Evolutionary conservation across 2,329 filamentous ascomycete species (phyloP).

Genomic region (Coniochaeta sp.): DNA sequence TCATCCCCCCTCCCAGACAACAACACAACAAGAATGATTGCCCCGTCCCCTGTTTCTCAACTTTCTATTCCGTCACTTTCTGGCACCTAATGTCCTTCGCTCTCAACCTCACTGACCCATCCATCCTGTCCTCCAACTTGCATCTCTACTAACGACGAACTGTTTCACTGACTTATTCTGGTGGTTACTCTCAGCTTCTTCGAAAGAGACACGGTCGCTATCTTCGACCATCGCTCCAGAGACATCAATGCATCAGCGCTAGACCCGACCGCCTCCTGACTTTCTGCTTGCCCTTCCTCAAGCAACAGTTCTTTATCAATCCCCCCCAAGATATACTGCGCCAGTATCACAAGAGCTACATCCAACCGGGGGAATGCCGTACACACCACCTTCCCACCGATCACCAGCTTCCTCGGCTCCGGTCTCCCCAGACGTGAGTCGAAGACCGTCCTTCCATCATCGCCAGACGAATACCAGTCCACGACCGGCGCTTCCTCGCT

Average conservation of each 20-base stretch:
- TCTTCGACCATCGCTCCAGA: background rate
- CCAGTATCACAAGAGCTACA: background rate
- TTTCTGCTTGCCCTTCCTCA: background rate
- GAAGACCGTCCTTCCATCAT: slow-evolving; percentile 50
- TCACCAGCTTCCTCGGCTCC: slow-evolving; percentile 55
- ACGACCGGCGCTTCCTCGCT: slow-evolving; percentile 52
- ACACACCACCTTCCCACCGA: slow-evolving; percentile 69
- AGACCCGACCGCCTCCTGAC: background rate
- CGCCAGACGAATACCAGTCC: slow-evolving; percentile 25
- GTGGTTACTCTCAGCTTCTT: background rate
- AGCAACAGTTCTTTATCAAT: background rate
- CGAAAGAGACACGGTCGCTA: background rate
- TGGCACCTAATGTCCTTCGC: background rate
- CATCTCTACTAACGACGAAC: background rate
- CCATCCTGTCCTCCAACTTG: background rate
- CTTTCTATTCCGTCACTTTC: background rate
- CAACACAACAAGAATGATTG: background rate
- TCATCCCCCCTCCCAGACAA: background rate
- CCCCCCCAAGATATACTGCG: background rate
- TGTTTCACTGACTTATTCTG: background rate
- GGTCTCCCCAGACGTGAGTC: slow-evolving; percentile 49
- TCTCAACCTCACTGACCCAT: background rate
- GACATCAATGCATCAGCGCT: slow-evolving; percentile 3
- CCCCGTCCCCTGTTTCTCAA: background rate
- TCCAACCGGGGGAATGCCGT: slow-evolving; percentile 61